Conservation (phyloP, 2,329 filamentous ascomycete species). For the Colletotrichum camelliae region DNA sequence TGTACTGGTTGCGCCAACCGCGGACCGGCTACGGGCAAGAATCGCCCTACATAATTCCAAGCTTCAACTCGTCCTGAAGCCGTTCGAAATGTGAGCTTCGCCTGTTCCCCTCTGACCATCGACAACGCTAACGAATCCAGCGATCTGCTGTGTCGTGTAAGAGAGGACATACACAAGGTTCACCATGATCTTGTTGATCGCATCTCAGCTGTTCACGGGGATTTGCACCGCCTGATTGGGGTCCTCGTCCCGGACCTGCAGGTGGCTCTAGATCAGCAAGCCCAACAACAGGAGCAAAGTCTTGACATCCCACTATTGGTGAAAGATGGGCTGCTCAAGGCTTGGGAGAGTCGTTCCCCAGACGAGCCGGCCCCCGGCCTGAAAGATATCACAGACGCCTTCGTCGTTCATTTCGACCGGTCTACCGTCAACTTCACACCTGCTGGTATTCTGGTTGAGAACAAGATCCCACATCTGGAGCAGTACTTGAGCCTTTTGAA, state of each 20-base stretch:
- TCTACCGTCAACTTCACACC: conserved; percentile 26
- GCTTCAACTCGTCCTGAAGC: conserved; percentile 36
- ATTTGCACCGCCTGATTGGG: conserved; percentile 25
- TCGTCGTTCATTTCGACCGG: conserved; percentile 32
- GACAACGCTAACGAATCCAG: conserved; percentile 24
- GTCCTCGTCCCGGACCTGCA: conserved; percentile 25
- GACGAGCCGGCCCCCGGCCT: conserved; percentile 6
- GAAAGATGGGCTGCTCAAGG: conserved; percentile 9
- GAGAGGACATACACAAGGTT: conserved; percentile 25
- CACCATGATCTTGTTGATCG: conserved; percentile 23
- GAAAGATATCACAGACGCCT: conserved; percentile 35
- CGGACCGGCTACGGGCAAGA: conserved; percentile 34
- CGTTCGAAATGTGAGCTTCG: conserved; percentile 38
- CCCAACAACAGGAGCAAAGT: not conserved
- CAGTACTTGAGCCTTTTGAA: conserved; percentile 38
- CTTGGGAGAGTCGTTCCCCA: not conserved
- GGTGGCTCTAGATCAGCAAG: conserved; percentile 19
- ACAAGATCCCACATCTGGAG: conserved; percentile 24
- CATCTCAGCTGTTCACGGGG: conserved; percentile 17
- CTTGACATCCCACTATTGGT: conserved; percentile 28
- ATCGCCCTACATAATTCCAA: conserved; percentile 40
- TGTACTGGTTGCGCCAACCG: conserved; percentile 35
- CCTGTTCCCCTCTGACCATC: not conserved
- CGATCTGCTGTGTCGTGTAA: conserved; percentile 35
- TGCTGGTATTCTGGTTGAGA: conserved; percentile 30